phyloP scores from a whole-genome alignment of 495 filamentous ascomycete genomes.

The Penicillium argentinense region DNA sequence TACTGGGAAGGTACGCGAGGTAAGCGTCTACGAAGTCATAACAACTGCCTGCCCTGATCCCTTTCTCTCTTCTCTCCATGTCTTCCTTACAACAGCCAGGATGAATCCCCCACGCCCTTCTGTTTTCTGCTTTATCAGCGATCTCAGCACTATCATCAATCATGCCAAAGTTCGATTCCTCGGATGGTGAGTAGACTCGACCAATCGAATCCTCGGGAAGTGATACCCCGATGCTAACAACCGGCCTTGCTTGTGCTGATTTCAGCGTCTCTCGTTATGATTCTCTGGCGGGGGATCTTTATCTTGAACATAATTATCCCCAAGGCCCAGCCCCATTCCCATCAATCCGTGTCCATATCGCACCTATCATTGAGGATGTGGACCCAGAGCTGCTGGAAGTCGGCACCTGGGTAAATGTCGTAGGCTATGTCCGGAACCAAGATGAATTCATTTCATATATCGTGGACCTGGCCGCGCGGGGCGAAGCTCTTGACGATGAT shows the following conservation, averaged over 20 bases:
- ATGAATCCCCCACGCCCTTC: too few species aligned
- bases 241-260: neutral
- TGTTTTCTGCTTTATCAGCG: too few species aligned
- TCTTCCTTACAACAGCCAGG: too few species aligned
- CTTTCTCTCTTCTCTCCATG: conserved; percentile 64
- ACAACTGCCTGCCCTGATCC: too few species aligned
- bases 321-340: too few species aligned
- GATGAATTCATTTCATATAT: too few species aligned
- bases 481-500: too few species aligned
- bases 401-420: conserved; percentile 89
- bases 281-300: conserved; percentile 54
- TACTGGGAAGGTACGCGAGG: too few species aligned
- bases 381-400: conserved; percentile 63
- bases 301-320: conserved; percentile 69
- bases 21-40: too few species aligned
- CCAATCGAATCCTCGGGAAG: neutral
- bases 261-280: conserved; percentile 70
- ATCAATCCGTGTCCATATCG: too few species aligned
- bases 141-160: too few species aligned
- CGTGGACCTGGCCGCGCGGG: too few species aligned
- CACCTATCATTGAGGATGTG: conserved; percentile 64
- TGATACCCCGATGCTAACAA: conserved; percentile 7
- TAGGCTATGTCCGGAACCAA: conserved; percentile 80
- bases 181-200: conserved; percentile 67
- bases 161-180: conserved; percentile 92